Conservation (phyloP, 345 rosid species). For the Litchi chinensis region DNA sequence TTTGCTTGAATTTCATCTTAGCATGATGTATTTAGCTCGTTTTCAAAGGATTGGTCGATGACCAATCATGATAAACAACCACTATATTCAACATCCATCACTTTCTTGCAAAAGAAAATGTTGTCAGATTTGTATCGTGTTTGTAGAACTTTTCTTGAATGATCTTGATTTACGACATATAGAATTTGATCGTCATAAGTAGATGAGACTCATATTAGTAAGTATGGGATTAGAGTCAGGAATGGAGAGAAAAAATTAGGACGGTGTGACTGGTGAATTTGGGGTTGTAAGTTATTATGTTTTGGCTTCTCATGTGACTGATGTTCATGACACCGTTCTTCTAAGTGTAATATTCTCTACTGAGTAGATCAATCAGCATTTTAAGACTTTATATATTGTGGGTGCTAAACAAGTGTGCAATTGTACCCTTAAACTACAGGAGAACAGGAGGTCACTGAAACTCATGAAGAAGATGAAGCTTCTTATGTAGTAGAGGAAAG, state of each 20-base stretch:
- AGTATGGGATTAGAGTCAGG: background rate
- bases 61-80: too few species aligned
- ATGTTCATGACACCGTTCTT: background rate
- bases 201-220: background rate
- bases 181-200: background rate
- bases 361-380: background rate
- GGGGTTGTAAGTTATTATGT: too few species aligned
- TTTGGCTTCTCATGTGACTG: too few species aligned
- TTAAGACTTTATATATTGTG: background rate
- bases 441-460: conserved; percentile 24
- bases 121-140: background rate
- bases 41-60: too few species aligned
- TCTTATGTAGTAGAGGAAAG: conserved; percentile 35
- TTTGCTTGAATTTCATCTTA: too few species aligned
- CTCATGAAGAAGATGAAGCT: conserved; percentile 29
- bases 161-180: background rate
- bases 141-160: background rate
- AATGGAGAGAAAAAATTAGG: background rate
- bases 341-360: background rate
- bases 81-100: too few species aligned
- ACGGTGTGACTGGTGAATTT: too few species aligned
- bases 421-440: conserved; percentile 37
- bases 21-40: too few species aligned
- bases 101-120: too few species aligned
- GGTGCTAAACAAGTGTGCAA: background rate